A percentile compares a stretch with the other conserved stretches of the same genome.
phyloP scores from a whole-genome alignment of 805 yeast species.

The Ogataea pilisensis region DNA sequence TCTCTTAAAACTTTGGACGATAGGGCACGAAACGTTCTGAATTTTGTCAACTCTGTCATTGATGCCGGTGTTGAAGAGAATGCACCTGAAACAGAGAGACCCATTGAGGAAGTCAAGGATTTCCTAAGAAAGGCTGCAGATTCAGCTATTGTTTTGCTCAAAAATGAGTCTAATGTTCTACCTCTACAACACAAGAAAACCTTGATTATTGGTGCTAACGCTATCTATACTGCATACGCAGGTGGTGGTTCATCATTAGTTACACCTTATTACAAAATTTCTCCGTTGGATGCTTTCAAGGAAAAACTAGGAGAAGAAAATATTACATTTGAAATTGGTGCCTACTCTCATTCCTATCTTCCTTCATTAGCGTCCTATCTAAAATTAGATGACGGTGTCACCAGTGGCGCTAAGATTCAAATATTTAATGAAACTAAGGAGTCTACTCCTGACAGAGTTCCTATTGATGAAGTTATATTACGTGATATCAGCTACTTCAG shows the following conservation, averaged over 20 bases:
- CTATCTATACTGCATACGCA: constrained; percentile 41
- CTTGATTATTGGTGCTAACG: constrained; percentile 59
- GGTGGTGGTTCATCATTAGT: constrained; percentile 60
- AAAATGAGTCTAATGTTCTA: constrained; percentile 43
- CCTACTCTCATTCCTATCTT: constrained; percentile 32
- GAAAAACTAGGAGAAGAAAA: constrained; percentile 18
- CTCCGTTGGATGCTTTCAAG: constrained; percentile 8
- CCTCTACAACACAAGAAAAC: constrained; percentile 42
- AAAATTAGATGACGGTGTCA: constrained; percentile 11
- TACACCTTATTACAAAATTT: constrained; percentile 13
- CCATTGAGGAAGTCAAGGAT: constrained; percentile 44
- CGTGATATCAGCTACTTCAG: constrained; percentile 4
- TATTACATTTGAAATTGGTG: constrained; percentile 1
- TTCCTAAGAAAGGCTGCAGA: constrained; percentile 41
- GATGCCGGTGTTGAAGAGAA: constrained; percentile 39
- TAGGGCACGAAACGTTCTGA: constrained; percentile 44
- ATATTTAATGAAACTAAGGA: constrained; percentile 21
- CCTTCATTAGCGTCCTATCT: constrained; percentile 30
- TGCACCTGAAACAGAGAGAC: constrained; percentile 33
- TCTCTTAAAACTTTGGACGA: constrained; percentile 39
- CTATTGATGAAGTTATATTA: constrained; percentile 22
- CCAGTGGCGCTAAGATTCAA: constrained; percentile 22
- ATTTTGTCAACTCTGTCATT: constrained; percentile 41
- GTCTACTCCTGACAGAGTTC: constrained; percentile 13
- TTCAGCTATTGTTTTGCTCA: constrained; percentile 54